A percentile compares a stretch with the other conserved stretches of the same genome.
Evolutionary conservation across 106 monocot species (phyloP).

Genomic region (Iris macrosiphon): DNA sequence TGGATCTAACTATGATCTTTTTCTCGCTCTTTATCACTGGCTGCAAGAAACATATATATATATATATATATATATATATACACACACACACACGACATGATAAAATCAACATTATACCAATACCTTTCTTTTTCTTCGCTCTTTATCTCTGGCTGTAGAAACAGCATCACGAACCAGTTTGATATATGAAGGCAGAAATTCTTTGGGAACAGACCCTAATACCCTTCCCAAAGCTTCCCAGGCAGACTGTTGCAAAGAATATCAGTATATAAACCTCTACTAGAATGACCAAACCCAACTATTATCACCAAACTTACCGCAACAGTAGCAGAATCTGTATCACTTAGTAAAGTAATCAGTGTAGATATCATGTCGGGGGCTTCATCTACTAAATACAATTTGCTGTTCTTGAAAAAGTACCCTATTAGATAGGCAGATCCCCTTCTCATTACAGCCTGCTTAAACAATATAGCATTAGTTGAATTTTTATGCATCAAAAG

Average conservation of each 20-base stretch:
- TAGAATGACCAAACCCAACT: background rate
- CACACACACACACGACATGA: background rate
- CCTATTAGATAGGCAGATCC: conserved; percentile 89
- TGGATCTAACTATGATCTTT: too few relatives aligned
- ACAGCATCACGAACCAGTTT: conserved; percentile 96
- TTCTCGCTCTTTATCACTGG: too few relatives aligned
- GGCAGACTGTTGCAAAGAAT: conserved; percentile 39
- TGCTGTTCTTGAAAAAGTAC: conserved; percentile 90
- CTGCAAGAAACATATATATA: too few relatives aligned
- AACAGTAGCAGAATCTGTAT: conserved; percentile 69
- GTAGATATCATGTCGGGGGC: conserved; percentile 67
- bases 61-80: too few relatives aligned
- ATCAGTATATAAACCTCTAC: conserved; percentile 11
- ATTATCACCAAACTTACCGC: conserved; percentile 28
- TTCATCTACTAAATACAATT: conserved; percentile 85
- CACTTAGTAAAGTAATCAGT: conserved; percentile 76
- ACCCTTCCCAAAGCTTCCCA: conserved; percentile 95
- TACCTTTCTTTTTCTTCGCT: conserved; percentile 92
- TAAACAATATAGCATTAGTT: background rate
- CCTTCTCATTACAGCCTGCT: conserved; percentile 73
- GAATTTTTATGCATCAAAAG: background rate
- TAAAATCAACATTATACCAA: background rate
- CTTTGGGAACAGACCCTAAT: conserved; percentile 81
- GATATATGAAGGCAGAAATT: conserved; percentile 68
- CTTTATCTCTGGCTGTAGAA: conserved; percentile 96